A percentile compares a stretch with the other conserved stretches of the same genome.
Evolutionary conservation across 2,329 filamentous ascomycete species (phyloP).

Genomic region (Neonectria sp.): DNA sequence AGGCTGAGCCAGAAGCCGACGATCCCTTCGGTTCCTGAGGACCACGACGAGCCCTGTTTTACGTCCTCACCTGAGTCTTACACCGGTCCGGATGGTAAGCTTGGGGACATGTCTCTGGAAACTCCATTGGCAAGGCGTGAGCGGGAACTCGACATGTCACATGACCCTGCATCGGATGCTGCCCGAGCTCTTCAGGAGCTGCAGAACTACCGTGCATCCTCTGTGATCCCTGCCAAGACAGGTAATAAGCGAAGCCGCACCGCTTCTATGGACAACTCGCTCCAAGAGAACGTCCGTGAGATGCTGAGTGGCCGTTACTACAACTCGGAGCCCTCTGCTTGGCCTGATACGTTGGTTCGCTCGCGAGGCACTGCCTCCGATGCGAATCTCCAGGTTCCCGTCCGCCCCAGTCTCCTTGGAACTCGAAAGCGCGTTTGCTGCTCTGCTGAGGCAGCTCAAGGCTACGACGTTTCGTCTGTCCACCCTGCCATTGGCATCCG

Average conservation of each 20-base stretch:
- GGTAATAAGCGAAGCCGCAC: slow-evolving; percentile 74
- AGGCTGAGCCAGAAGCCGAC: slow-evolving; percentile 67
- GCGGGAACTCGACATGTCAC: slow-evolving; percentile 61
- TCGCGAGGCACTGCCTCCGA: slow-evolving; percentile 48
- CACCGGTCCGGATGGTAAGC: slow-evolving; percentile 66
- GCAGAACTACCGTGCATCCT: slow-evolving; percentile 65
- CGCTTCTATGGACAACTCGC: slow-evolving; percentile 69
- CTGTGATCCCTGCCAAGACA: slow-evolving; percentile 52
- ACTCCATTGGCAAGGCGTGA: slow-evolving; percentile 63
- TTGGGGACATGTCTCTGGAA: slow-evolving; percentile 65
- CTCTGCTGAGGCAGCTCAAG: slow-evolving; percentile 69
- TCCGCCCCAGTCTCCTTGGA: slow-evolving; percentile 60
- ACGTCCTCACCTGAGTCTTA: slow-evolving; percentile 72
- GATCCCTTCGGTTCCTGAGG: slow-evolving; percentile 72
- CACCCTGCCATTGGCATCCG: slow-evolving; percentile 66
- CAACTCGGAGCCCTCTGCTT: slow-evolving; percentile 46
- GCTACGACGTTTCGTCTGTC: slow-evolving; percentile 62
- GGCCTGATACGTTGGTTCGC: slow-evolving; percentile 58
- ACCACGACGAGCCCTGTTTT: slow-evolving; percentile 65
- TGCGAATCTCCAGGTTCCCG: slow-evolving; percentile 55
- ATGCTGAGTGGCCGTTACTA: slow-evolving; percentile 64
- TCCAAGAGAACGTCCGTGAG: slow-evolving; percentile 78
- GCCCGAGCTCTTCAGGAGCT: slow-evolving; percentile 73
- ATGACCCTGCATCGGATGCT: slow-evolving; percentile 66
- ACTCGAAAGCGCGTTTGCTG: slow-evolving; percentile 78